Conservation (phyloP, 2,329 filamentous ascomycete genomes). For the Davidsoniella virescens region DNA sequence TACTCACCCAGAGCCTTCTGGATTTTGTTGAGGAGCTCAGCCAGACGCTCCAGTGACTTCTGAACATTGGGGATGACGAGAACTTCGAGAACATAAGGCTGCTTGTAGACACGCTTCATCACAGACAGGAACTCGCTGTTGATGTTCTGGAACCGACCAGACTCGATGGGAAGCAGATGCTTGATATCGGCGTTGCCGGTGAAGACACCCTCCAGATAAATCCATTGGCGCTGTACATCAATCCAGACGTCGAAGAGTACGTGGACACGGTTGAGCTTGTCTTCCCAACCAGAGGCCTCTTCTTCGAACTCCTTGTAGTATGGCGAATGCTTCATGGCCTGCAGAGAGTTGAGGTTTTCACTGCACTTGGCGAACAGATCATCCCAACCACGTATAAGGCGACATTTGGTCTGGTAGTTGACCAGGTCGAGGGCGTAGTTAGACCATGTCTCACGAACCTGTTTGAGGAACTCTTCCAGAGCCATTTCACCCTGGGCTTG, state of each 20-base stretch:
- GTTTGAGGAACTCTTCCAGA: conserved; percentile 89
- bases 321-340: conserved; percentile 96
- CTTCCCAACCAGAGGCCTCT: conserved; percentile 91
- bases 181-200: conserved; percentile 98
- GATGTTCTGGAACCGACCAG: conserved; percentile 94
- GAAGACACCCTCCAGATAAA: conserved; percentile 97
- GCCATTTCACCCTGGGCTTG: conserved; percentile 98
- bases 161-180: conserved; percentile 89
- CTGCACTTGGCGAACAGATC: conserved; percentile 97
- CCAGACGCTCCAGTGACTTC: conserved; percentile 84
- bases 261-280: conserved; percentile 92
- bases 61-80: conserved; percentile 91
- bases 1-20: conserved; percentile 98
- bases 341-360: conserved; percentile 90
- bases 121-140: conserved; percentile 98
- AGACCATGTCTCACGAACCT: conserved; percentile 92
- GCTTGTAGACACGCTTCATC: conserved; percentile 98
- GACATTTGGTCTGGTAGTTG: conserved; percentile 95
- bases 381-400: conserved; percentile 93
- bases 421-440: conserved; percentile 89
- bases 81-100: conserved; percentile 87
- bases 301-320: conserved; percentile 99
- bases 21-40: conserved; percentile 97
- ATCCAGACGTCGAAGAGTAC: conserved; percentile 99
- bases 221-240: conserved; percentile 99